These are phyloP conservation scores for Tephrocybe sp. DNA, from an alignment of 768 basidiomycete species.

Conservation along the genomic window DNA sequence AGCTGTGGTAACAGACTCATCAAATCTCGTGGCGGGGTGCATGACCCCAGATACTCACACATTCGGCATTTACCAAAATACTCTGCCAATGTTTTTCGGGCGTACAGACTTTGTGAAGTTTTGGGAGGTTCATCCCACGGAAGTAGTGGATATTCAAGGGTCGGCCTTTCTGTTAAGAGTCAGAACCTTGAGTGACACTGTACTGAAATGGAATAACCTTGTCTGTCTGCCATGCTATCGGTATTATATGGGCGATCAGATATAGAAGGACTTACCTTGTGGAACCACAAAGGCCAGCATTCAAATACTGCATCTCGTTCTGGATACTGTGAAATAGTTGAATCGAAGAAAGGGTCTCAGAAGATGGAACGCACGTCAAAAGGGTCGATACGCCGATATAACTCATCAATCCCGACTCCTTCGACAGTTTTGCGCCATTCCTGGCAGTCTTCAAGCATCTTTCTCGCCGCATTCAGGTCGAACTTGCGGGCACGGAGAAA, in stretches of 20 bases:
- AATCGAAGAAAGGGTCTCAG: neutral
- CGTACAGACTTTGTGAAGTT: slow-evolving; percentile 54
- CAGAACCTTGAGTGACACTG: neutral
- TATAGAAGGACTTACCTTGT: slow-evolving; percentile 49
- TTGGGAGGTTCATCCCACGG: slow-evolving; percentile 56
- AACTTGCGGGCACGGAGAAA: slow-evolving; percentile 76
- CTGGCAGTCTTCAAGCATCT: slow-evolving; percentile 67
- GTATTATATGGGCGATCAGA: neutral
- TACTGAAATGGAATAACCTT: slow-evolving; percentile 42
- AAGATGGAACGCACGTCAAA: slow-evolving; percentile 60
- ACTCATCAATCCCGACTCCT: slow-evolving; percentile 63
- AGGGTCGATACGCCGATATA: slow-evolving; percentile 63
- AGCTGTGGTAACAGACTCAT: slow-evolving; percentile 32
- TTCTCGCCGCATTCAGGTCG: slow-evolving; percentile 55
- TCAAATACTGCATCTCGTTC: slow-evolving; percentile 69
- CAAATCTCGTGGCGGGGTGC: neutral
- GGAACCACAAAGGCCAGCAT: slow-evolving; percentile 79
- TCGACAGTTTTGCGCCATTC: slow-evolving; percentile 67
- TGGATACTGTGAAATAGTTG: slow-evolving; percentile 49
- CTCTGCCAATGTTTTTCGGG: slow-evolving; percentile 65
- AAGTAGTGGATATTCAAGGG: slow-evolving; percentile 70
- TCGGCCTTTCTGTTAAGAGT: slow-evolving; percentile 57
- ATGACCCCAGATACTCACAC: slow-evolving; percentile 25
- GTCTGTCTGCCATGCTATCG: slow-evolving; percentile 49
- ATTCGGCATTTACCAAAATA: slow-evolving; percentile 65